Evolutionary conservation across 2,329 filamentous ascomycete species (phyloP).

Genomic region (Tolypocladium album): DNA sequence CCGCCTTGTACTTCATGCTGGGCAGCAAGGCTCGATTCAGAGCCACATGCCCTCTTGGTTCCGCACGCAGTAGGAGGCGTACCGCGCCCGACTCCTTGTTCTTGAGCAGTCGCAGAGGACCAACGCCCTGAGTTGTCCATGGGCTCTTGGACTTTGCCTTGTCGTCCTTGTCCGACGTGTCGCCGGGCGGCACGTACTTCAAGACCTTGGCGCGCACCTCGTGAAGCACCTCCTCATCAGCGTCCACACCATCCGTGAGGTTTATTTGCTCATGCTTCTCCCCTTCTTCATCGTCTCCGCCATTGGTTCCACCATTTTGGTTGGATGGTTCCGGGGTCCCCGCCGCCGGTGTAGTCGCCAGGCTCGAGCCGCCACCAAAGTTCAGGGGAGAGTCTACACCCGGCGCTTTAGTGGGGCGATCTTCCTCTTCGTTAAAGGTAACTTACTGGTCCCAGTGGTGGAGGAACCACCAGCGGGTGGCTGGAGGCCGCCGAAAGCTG

Average conservation of each 20-base stretch:
- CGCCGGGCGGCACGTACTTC: conserved; percentile 42
- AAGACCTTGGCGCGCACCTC: conserved; percentile 62
- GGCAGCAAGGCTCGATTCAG: conserved; percentile 59
- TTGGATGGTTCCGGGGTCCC: conserved; percentile 47
- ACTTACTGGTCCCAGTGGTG: conserved; percentile 36
- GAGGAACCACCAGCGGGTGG: conserved; percentile 30
- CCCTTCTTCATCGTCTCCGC: conserved; percentile 37
- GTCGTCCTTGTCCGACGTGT: conserved; percentile 32
- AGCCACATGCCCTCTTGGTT: conserved; percentile 62
- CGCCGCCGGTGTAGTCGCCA: conserved; percentile 48
- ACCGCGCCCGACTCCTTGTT: conserved; percentile 58
- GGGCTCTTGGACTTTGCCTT: conserved; percentile 39
- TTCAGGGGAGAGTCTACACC: conserved; percentile 43
- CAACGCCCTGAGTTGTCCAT: conserved; percentile 63
- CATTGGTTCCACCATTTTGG: conserved; percentile 30
- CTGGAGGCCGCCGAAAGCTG: conserved; percentile 28
- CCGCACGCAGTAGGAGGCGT: conserved; percentile 62
- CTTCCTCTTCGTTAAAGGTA: conserved; percentile 28
- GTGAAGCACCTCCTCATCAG: conserved; percentile 59
- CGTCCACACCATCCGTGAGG: conserved; percentile 57
- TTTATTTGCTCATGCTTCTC: conserved; percentile 60
- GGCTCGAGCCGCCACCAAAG: conserved; percentile 48
- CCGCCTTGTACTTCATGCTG: conserved; percentile 50
- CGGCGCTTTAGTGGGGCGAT: conserved; percentile 35
- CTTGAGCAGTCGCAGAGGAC: conserved; percentile 61